Percentiles rank a stretch among this genome's conserved stretches.
Conservation (phyloP, 495 filamentous ascomycete species). For the Evernia prunastri region DNA sequence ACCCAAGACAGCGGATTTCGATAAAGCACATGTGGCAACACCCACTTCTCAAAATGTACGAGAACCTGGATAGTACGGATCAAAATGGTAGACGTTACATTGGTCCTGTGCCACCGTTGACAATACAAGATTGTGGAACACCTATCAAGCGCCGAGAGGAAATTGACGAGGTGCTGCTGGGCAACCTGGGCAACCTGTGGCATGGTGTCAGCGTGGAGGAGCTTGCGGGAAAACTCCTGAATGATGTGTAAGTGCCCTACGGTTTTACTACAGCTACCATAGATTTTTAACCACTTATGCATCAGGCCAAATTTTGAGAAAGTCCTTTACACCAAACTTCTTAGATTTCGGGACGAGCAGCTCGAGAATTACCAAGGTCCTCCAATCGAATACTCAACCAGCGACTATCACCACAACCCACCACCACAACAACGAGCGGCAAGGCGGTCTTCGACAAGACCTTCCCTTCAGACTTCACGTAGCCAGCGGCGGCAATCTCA, state of each 20-base stretch:
- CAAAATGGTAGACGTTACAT: slow-evolving; percentile 44
- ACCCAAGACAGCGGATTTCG: slow-evolving; percentile 68
- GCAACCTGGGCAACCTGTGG: slow-evolving; percentile 83
- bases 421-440: slow-evolving; percentile 33
- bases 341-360: slow-evolving; percentile 71
- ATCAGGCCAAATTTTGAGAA: slow-evolving; percentile 77
- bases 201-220: slow-evolving; percentile 69
- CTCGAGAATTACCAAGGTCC: slow-evolving; percentile 74
- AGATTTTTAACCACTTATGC: slow-evolving; percentile 3
- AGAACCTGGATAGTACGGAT: slow-evolving; percentile 51
- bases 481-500: slow-evolving; percentile 52
- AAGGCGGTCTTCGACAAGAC: slow-evolving; percentile 37
- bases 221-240: slow-evolving; percentile 58
- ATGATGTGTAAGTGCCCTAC: slow-evolving; percentile 54
- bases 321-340: slow-evolving; percentile 78
- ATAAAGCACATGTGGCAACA: slow-evolving; percentile 79
- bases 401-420: slow-evolving; percentile 77
- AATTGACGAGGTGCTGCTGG: slow-evolving; percentile 70
- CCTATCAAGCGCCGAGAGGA: slow-evolving; percentile 47
- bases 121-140: slow-evolving; percentile 47
- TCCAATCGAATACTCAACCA: slow-evolving; percentile 68
- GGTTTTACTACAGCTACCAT: not conserved
- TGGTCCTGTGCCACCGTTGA: slow-evolving; percentile 48
- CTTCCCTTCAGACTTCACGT: slow-evolving; percentile 37
- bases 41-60: slow-evolving; percentile 73